phyloP scores from a whole-genome alignment of 108 stramenopile species.

The Epithemia pelagica region DNA sequence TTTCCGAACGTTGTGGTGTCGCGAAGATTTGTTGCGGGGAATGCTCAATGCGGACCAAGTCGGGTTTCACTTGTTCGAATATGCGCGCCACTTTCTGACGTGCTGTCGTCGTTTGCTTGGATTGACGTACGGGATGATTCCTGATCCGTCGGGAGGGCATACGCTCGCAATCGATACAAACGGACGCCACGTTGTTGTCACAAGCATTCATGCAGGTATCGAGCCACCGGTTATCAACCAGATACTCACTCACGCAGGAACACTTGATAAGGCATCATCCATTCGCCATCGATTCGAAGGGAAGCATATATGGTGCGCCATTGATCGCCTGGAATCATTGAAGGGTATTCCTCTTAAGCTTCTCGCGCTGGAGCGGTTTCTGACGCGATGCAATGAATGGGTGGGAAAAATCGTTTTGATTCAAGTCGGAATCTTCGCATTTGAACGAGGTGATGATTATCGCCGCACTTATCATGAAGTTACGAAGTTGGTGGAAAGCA shows the following conservation, averaged over 20 bases:
- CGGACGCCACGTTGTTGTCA: conserved; percentile 90
- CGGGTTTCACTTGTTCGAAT: conserved; percentile 99
- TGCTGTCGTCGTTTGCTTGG: conserved; percentile 95
- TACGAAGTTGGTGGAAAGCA: conserved; percentile 63
- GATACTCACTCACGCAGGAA: conserved; percentile 55
- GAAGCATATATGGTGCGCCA: conserved; percentile 82
- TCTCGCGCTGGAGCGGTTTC: conserved; percentile 87
- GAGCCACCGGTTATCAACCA: conserved; percentile 84
- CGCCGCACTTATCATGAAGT: conserved; percentile 71
- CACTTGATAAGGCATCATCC: conserved; percentile 39
- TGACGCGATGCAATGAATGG: conserved; percentile 83
- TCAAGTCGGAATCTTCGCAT: conserved; percentile 89
- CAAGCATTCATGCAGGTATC: conserved; percentile 94
- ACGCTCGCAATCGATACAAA: conserved; percentile 87
- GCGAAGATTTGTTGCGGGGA: conserved; percentile 90
- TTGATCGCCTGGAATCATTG: conserved; percentile 92
- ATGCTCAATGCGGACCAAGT: conserved; percentile 97
- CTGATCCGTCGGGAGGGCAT: conserved; percentile 78
- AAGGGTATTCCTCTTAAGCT: conserved; percentile 96
- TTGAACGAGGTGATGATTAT: conserved; percentile 86
- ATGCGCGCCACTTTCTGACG: conserved; percentile 98
- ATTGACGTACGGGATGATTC: conserved; percentile 88
- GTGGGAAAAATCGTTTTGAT: conserved; percentile 90
- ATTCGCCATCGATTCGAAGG: conserved; percentile 72
- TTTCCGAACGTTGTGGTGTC: conserved; percentile 89